Evolutionary conservation across 768 basidiomycete species (phyloP).

Genomic region (Mycena latifolia): DNA sequence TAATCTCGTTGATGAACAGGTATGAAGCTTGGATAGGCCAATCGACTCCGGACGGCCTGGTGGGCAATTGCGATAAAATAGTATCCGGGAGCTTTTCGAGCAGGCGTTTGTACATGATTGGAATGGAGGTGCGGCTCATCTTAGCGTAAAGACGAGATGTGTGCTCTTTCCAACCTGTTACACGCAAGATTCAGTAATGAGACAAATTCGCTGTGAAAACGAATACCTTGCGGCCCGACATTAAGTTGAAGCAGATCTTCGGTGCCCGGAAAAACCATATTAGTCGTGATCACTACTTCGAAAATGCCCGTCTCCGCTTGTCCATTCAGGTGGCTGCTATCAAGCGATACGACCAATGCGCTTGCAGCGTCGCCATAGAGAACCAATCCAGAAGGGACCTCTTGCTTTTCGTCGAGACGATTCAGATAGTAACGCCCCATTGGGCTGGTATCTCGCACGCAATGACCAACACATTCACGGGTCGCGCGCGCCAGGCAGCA

Average conservation of each 20-base stretch:
- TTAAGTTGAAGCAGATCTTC: background rate
- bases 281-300: background rate
- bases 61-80: constrained; percentile 29
- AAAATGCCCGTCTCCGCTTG: constrained; percentile 8
- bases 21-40: constrained; percentile 17
- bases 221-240: background rate
- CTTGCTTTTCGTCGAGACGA: constrained; percentile 13
- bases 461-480: too few species aligned
- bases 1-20: background rate
- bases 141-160: background rate
- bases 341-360: constrained; percentile 18
- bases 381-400: constrained; percentile 15
- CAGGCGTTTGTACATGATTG: constrained; percentile 7
- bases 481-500: too few species aligned
- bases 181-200: too few species aligned
- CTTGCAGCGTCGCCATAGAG: constrained; percentile 25
- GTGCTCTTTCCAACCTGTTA: background rate
- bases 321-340: too few species aligned
- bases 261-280: background rate
- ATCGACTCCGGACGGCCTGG: too few species aligned
- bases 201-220: too few species aligned
- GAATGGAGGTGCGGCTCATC: background rate
- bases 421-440: constrained; percentile 15
- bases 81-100: constrained; percentile 6
- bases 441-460: constrained; percentile 27